Conservation (phyloP, 305 asterid species). For the Salvia sclarea region DNA sequence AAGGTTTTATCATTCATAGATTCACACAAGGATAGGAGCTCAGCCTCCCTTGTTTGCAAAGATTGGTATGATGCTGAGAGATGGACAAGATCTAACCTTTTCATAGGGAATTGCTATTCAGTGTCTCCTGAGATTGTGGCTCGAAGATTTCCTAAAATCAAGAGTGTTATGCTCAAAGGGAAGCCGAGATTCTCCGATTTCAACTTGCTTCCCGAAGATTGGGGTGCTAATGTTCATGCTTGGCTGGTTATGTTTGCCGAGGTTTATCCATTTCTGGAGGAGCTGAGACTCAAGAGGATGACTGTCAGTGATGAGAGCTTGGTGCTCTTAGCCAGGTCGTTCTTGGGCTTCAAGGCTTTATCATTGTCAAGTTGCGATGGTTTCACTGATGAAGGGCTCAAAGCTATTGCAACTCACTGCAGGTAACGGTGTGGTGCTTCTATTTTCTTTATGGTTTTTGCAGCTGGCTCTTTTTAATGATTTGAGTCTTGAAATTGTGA, state of each 20-base stretch:
- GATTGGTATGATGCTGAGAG: constrained; percentile 90
- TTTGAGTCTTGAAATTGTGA: background rate
- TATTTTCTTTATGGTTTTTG: no score
- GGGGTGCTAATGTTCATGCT: constrained; percentile 80
- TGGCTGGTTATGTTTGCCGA: constrained; percentile 71
- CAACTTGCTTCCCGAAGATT: constrained; percentile 68
- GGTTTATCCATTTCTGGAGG: constrained; percentile 80
- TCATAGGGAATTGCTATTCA: constrained; percentile 85
- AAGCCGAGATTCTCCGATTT: constrained; percentile 88
- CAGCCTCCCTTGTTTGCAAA: constrained; percentile 80
- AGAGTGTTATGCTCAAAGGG: constrained; percentile 75
- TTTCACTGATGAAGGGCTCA: constrained; percentile 68
- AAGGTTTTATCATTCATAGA: constrained; percentile 64
- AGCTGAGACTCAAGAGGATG: constrained; percentile 81
- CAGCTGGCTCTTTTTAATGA: no score
- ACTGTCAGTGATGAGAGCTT: constrained; percentile 68
- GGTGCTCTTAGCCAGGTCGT: constrained; percentile 70
- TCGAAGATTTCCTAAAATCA: constrained; percentile 69
- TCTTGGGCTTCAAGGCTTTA: constrained; percentile 64
- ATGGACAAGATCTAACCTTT: constrained; percentile 77
- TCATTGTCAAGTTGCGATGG: constrained; percentile 80
- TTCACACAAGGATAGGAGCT: constrained; percentile 64
- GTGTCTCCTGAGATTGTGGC: constrained; percentile 84
- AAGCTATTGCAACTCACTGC: constrained; percentile 68
- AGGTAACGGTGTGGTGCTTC: constrained; percentile 38